Conservation (phyloP, 1,284 basidiomycete genomes). For the Cryptococcus amylolentus region DNA sequence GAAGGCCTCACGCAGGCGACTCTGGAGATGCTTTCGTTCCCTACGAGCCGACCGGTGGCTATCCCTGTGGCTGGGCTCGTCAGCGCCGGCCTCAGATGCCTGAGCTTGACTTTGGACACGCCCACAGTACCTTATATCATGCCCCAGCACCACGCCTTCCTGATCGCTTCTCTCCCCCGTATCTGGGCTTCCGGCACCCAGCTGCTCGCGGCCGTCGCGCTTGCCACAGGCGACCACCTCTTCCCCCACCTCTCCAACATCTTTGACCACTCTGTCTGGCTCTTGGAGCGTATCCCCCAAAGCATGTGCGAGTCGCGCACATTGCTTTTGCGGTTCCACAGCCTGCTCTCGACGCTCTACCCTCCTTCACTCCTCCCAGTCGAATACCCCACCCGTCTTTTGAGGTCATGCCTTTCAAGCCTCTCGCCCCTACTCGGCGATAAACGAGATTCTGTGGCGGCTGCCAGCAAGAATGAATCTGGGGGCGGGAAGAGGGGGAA, state of each 20-base stretch:
- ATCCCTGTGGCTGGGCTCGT: slow-evolving; percentile 63
- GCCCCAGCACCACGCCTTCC: slow-evolving; percentile 37
- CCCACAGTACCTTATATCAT: slow-evolving; percentile 44
- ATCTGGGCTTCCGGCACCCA: slow-evolving; percentile 40
- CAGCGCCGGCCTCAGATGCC: slow-evolving; percentile 41
- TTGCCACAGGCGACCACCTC: slow-evolving; percentile 38
- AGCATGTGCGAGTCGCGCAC: slow-evolving; percentile 30
- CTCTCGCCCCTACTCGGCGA: slow-evolving; percentile 30
- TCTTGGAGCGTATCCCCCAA: slow-evolving; percentile 32
- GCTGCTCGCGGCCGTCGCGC: slow-evolving; percentile 17
- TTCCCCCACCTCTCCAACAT: slow-evolving; percentile 40
- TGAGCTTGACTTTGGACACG: slow-evolving; percentile 61
- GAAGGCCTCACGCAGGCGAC: slow-evolving; percentile 35
- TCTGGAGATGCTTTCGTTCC: slow-evolving; percentile 49
- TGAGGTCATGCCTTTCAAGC: slow-evolving; percentile 29
- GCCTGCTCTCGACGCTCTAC: slow-evolving; percentile 30
- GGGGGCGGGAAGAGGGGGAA: slow-evolving; percentile 61
- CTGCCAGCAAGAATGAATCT: slow-evolving; percentile 3
- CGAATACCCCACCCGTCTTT: slow-evolving; percentile 39
- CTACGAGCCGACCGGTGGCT: slow-evolving; percentile 63
- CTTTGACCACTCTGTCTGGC: slow-evolving; percentile 43
- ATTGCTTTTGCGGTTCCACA: slow-evolving; percentile 40
- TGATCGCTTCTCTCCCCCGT: slow-evolving; percentile 24
- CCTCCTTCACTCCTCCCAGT: slow-evolving; percentile 31
- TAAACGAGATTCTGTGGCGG: background rate